These are phyloP conservation scores for Pleurotus giganteus DNA, from an alignment of 768 basidiomycete genomes.

Conservation along the genomic window DNA sequence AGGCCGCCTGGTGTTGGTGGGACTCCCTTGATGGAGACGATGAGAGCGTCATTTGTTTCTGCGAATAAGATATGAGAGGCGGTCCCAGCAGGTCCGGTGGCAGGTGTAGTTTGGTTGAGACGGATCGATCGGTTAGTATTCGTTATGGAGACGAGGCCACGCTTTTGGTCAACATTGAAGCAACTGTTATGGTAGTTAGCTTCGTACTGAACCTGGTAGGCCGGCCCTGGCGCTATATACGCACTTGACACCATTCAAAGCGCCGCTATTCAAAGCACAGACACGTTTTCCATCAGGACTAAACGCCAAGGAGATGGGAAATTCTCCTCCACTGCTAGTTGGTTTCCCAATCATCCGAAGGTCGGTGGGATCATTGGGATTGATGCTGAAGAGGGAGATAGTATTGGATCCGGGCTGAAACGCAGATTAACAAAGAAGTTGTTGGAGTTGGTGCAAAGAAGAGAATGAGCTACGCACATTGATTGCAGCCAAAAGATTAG, in stretches of 20 bases:
- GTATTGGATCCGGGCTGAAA: constrained; percentile 47
- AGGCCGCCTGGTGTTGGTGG: constrained; percentile 49
- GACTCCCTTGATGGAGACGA: constrained; percentile 48
- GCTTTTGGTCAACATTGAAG: constrained; percentile 38
- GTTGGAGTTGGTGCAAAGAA: not conserved
- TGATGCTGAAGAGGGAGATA: constrained; percentile 36
- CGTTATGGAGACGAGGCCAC: constrained; percentile 36
- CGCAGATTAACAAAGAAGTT: not conserved
- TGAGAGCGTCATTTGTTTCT: constrained; percentile 40
- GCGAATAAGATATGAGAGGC: constrained; percentile 46
- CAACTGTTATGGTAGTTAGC: constrained; percentile 28
- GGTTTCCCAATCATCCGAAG: constrained; percentile 43
- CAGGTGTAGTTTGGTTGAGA: constrained; percentile 51
- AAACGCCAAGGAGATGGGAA: constrained; percentile 45
- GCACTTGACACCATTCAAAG: constrained; percentile 40
- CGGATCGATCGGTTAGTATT: constrained; percentile 41
- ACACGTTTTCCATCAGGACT: constrained; percentile 30
- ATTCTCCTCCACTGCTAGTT: constrained; percentile 43
- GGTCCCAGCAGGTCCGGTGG: constrained; percentile 44
- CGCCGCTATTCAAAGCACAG: constrained; percentile 43
- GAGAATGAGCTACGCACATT: constrained; percentile 24
- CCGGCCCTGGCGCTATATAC: not conserved
- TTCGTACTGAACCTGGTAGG: not conserved
- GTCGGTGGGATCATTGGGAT: constrained; percentile 39
- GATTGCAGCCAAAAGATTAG: constrained; percentile 34